A percentile compares a stretch with the other conserved stretches of the same genome.
Conservation (phyloP, 2,329 filamentous ascomycete genomes). For the Trichoderma lentiforme region DNA sequence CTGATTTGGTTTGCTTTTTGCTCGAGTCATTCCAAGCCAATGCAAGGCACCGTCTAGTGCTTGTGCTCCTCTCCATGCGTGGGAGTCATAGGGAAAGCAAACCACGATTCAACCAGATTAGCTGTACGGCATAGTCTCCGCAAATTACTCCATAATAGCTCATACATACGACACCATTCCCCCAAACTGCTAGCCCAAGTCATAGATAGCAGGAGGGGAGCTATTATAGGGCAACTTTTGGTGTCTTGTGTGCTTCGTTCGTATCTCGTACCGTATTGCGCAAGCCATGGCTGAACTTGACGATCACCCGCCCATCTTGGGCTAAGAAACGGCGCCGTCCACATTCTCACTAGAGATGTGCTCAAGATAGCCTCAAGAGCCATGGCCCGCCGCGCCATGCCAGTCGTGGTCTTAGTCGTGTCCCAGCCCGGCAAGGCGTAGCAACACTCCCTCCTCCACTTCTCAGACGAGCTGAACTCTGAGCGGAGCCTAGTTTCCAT, state of each 20-base stretch:
- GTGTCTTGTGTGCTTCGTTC: neutral
- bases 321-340: slow-evolving; percentile 14
- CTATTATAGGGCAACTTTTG: neutral
- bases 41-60: slow-evolving; percentile 6
- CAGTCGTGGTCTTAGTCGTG: neutral
- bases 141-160: neutral
- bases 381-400: slow-evolving; percentile 1
- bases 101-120: neutral
- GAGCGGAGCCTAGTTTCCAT: slow-evolving; percentile 8
- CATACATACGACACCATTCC: neutral
- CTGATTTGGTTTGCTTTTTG: neutral
- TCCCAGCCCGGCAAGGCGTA: neutral
- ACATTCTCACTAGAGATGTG: neutral
- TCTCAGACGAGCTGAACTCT: neutral
- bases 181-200: neutral
- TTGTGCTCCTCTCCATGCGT: neutral
- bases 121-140: neutral
- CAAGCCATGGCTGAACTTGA: neutral
- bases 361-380: slow-evolving; percentile 12
- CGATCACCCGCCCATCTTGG: slow-evolving; percentile 17
- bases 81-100: neutral
- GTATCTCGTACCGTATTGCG: neutral
- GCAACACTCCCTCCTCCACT: neutral
- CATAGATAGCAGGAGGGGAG: neutral
- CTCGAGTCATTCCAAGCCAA: slow-evolving; percentile 1